A percentile compares a stretch with the other conserved stretches of the same genome.
phyloP scores from a whole-genome alignment of 73 alveolate genomes.

The Paramecium sonneborni region DNA sequence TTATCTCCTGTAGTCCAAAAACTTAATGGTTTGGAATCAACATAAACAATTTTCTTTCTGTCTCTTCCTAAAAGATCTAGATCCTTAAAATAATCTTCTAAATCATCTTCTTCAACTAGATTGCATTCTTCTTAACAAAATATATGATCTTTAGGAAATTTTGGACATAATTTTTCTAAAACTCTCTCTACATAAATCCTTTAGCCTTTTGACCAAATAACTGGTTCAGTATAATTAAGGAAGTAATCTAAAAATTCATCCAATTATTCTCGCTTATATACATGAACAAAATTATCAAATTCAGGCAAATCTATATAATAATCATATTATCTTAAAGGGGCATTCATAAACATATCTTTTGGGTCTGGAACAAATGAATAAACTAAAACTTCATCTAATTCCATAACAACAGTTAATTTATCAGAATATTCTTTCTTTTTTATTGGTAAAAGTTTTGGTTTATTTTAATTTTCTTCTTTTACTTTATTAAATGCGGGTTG shows the following conservation, averaged over 20 bases:
- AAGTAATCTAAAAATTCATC: conserved; percentile 60
- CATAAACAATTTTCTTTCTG: conserved; percentile 54
- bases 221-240: conserved; percentile 53
- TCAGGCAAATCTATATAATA: conserved; percentile 62
- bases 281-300: conserved; percentile 55
- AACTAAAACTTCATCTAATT: conserved; percentile 63
- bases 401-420: conserved; percentile 66
- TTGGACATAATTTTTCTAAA: conserved; percentile 43
- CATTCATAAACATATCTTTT: conserved; percentile 65
- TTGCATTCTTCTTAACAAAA: conserved; percentile 56
- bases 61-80: conserved; percentile 59
- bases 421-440: conserved; percentile 38
- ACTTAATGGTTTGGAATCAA: conserved; percentile 59
- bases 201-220: conserved; percentile 54
- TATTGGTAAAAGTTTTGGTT: conserved; percentile 54
- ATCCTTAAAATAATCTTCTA: conserved; percentile 62
- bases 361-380: conserved; percentile 68
- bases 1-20: conserved; percentile 66
- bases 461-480: conserved; percentile 43
- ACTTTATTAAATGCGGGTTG: conserved; percentile 30
- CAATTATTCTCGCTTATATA: conserved; percentile 59
- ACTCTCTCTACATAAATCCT: conserved; percentile 65
- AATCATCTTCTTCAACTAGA: conserved; percentile 54
- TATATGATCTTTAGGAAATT: conserved; percentile 58
- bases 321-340: conserved; percentile 66